Evolutionary conservation across 768 basidiomycete genomes (phyloP), one percentile per base, ranked within the genome.

Genomic region (Tricholoma bakamatsutake): DNA sequence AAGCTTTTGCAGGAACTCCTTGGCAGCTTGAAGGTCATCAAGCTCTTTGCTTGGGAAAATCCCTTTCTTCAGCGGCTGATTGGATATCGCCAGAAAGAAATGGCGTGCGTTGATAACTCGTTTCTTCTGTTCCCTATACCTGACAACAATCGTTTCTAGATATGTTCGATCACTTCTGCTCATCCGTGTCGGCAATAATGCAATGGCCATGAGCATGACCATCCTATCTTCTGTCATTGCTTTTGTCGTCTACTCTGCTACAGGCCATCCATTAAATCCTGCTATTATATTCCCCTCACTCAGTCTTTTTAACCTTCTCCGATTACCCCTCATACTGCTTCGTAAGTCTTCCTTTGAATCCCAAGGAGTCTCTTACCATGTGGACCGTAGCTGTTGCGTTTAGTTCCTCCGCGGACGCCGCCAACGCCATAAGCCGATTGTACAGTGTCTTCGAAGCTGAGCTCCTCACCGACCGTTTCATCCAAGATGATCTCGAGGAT

Each of bases 11-110:
- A 95, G 67, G 95, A 98, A 66, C 77, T 98, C 1, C 71, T 97
- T 0, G 84, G 86, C 12, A 90, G 90, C 1, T 94, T 97, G 83
- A 87, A 90, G 60, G 81, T 96, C 58, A 89, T 97, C 78, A 97
- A 97, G 69, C 86, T 87, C 67, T 95, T 95, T 69, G 85, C 88
- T 5, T 94, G 91, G 91, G 90, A 93, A 63, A 63, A 69, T 1
- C 90, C 94, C 0, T 95, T 92, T 69, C 76, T 96, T 21, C 73
- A 82, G 13, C 82, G 87, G 45, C 79, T 97, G 28, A 77, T 79
- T 31, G 80, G 80, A 40, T 88, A 88, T 63, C 78, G 95, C 52
- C 73, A 72, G 49, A 78, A 80, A 50, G 94, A 96, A 69, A 83
- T 93, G 71, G 67, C 62, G 79, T 88, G 77, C 40, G 79, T 63